Evolutionary conservation across 768 basidiomycete genomes (phyloP), one percentile per base, ranked within the genome.

Genomic region (Clavaria fumosa): DNA sequence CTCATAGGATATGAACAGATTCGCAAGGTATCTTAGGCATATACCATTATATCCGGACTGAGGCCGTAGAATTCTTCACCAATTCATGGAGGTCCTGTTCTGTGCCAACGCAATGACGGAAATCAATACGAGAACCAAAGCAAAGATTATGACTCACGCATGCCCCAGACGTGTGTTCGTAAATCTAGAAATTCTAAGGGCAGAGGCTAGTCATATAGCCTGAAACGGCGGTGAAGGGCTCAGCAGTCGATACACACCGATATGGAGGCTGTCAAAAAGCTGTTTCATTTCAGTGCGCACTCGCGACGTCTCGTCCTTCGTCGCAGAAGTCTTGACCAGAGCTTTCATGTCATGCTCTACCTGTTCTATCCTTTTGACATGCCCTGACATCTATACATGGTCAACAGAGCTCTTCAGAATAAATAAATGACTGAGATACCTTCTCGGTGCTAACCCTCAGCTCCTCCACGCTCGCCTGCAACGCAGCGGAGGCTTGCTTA

Each of bases 261-360:
- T 67, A 47, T 85, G 80, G 31, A 88, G 62, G 2, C 81, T 80
- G 45, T 85, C 82, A 41, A 86, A 84, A 12, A 88, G 54, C 53
- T 86, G 88, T 71, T 90, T 91, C 44, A 77, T 67, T 54, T 95
- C 90, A 7, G 71, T 70, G 42, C 89, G 64, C 5, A 86, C 59
- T 41, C 72, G 68, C 17, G 74, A 68, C 23, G 86, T 60, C 45
- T 95, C 90, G 28, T 89, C 88, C 56, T 86, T 90, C 21, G 67
- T 67, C 5, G 81, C 69, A 2, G 79, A 68, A 14, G 62, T 57
- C 35, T 75, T 70, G 5, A 68, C 63, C 18, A 95, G 52, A 0
- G 78, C 75, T 53, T 82, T 86, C 48, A 91, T 53, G 47, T 90
- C 85, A 54, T 86, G 86, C 59, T 95, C 89, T 2, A 91, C 84